These are phyloP conservation scores for Fusarium miscanthi DNA, from an alignment of 2,329 filamentous ascomycete genomes.

Conservation along the genomic window DNA sequence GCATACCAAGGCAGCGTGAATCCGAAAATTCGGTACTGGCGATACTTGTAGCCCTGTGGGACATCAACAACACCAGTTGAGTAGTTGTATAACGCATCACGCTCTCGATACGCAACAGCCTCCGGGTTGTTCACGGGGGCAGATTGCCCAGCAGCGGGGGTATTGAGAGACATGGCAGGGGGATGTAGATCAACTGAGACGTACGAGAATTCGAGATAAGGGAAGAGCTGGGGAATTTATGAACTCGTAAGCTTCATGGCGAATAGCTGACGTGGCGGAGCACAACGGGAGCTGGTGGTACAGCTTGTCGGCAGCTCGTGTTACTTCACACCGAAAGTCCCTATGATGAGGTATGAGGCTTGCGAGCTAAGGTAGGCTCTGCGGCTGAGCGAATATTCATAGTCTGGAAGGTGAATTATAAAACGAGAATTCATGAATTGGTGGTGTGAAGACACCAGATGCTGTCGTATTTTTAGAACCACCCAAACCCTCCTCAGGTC, in stretches of 20 bases:
- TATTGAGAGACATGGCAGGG: slow-evolving; percentile 31
- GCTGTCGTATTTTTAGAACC: neutral
- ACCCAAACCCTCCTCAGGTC: neutral
- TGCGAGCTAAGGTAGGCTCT: neutral
- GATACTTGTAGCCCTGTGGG: slow-evolving; percentile 36
- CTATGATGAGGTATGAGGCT: neutral
- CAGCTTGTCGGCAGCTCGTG: neutral
- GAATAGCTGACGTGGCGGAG: slow-evolving; percentile 13
- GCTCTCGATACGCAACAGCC: slow-evolving; percentile 3
- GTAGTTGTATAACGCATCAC: slow-evolving; percentile 19
- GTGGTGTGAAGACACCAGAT: accelerated
- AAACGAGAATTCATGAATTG: accelerated
- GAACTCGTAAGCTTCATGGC: neutral
- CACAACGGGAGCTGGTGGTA: neutral
- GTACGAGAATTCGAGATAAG: neutral
- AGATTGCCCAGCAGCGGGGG: slow-evolving; percentile 33
- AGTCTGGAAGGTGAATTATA: neutral
- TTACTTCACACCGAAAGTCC: neutral
- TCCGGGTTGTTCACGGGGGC: slow-evolving; percentile 32
- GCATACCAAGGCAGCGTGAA: slow-evolving; percentile 67
- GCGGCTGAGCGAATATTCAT: neutral
- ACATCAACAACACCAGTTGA: slow-evolving; percentile 25
- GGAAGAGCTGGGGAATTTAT: neutral
- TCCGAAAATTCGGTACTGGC: slow-evolving; percentile 29
- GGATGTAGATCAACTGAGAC: neutral